These are phyloP conservation scores for Escovopsis sp. DNA, from an alignment of 2,329 filamentous ascomycete species.

Conservation along the genomic window DNA sequence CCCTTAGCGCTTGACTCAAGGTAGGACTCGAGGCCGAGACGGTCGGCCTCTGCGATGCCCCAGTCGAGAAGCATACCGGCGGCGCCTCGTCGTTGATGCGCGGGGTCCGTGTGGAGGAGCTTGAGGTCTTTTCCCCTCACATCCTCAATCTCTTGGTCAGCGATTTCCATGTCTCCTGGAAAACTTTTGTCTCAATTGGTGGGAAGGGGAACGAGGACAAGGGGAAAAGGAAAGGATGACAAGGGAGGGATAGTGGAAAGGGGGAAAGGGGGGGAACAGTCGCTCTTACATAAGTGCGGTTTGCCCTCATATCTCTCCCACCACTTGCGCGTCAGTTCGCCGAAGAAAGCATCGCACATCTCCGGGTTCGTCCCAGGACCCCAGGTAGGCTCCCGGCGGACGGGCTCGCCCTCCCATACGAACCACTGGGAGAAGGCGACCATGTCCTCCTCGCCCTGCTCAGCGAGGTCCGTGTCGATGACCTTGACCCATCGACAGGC, in stretches of 20 bases:
- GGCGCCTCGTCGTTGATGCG: constrained; percentile 21
- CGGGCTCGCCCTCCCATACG: constrained; percentile 13
- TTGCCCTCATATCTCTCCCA: constrained; percentile 16
- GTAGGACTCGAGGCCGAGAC: constrained; percentile 19
- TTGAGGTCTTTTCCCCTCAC: constrained; percentile 16
- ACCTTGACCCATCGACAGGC: constrained; percentile 21
- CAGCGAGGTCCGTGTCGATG: constrained; percentile 18
- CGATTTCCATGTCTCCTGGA: too few species aligned
- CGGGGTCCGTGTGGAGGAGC: constrained; percentile 22
- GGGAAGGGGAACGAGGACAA: too few species aligned
- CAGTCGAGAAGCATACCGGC: constrained; percentile 19
- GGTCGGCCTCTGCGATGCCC: constrained; percentile 21
- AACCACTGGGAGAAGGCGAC: constrained; percentile 23
- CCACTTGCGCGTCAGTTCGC: constrained; percentile 15
- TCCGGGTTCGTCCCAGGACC: constrained; percentile 18
- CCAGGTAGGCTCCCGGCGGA: constrained; percentile 11
- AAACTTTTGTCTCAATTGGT: too few species aligned
- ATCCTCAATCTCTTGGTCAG: not conserved
- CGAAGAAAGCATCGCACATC: constrained; percentile 18
- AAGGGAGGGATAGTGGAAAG: too few species aligned
- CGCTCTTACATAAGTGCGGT: constrained; percentile 19
- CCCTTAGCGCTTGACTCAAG: constrained; percentile 21
- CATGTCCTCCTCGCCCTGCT: constrained; percentile 12
- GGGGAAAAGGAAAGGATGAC: too few species aligned
- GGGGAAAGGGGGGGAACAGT: too few species aligned